phyloP scores from a whole-genome alignment of 176 grass and related monocot species.

The Coix lacrymajobi region DNA sequence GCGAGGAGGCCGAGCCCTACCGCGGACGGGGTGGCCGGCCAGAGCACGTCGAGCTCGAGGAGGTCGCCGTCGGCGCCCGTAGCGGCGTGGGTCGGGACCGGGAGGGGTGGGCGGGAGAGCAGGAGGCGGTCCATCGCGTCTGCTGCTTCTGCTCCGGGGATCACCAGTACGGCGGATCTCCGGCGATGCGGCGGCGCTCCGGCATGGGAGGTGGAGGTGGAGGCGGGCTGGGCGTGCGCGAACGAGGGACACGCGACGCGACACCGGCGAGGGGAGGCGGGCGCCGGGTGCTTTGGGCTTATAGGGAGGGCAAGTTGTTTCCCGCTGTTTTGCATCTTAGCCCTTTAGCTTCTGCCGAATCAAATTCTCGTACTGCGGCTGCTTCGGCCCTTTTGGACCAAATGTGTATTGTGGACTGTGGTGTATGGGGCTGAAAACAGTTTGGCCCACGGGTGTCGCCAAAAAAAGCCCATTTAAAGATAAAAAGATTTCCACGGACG shows the following conservation, averaged over 20 bases:
- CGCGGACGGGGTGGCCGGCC: slow-evolving; percentile 10
- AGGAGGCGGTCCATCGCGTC: slow-evolving; percentile 33
- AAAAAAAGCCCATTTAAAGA: not conserved
- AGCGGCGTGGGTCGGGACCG: not conserved
- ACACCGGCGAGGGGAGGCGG: slow-evolving; percentile 17
- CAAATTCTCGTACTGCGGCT: not conserved
- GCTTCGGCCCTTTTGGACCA: not conserved
- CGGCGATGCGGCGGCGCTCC: slow-evolving; percentile 27
- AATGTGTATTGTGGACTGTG: not conserved
- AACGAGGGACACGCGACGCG: slow-evolving; percentile 30
- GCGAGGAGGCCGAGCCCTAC: slow-evolving; percentile 2
- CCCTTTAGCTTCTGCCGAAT: not conserved
- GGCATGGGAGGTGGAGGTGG: slow-evolving; percentile 28
- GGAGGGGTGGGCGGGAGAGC: slow-evolving; percentile 29
- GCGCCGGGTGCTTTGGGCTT: not conserved
- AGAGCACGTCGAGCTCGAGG: slow-evolving; percentile 48
- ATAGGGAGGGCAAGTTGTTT: slow-evolving; percentile 15
- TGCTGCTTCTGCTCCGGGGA: not conserved
- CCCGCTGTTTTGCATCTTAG: not conserved
- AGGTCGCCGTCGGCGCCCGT: slow-evolving; percentile 32
- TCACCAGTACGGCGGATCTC: slow-evolving; percentile 44
- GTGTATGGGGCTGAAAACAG: not conserved
- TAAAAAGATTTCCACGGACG: no score
- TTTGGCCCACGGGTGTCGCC: not conserved
- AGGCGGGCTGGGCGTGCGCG: not conserved